phyloP scores from a whole-genome alignment of 2,329 filamentous ascomycete genomes.

The Chaetomiaceae sp. region DNA sequence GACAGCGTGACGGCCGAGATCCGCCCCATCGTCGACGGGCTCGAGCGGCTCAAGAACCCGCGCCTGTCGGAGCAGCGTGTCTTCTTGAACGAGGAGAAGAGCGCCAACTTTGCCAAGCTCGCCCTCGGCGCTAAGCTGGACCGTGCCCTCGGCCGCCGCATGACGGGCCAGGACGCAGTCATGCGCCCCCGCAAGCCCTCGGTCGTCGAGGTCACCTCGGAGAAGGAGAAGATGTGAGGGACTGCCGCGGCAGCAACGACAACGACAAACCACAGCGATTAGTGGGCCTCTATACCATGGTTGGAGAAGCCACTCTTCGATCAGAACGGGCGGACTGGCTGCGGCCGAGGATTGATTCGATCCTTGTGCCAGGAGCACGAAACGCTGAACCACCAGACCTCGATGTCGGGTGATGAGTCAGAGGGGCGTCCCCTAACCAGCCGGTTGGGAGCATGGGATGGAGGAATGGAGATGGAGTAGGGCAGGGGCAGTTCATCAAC shows the following conservation, averaged over 20 bases:
- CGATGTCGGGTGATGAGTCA: no score
- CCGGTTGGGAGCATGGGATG: not conserved
- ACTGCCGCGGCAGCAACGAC: no score
- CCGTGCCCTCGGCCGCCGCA: constrained; percentile 76
- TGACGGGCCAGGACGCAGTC: constrained; percentile 84
- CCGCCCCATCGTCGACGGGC: constrained; percentile 67
- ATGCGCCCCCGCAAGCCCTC: constrained; percentile 49
- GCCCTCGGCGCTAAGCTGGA: constrained; percentile 88
- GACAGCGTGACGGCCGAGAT: constrained; percentile 56
- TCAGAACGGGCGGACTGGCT: no score
- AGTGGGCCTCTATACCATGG: no score
- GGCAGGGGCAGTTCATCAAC: not conserved
- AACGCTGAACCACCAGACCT: no score
- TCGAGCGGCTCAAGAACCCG: constrained; percentile 87
- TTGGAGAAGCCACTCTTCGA: no score
- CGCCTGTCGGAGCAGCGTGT: constrained; percentile 79
- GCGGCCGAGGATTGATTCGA: no score
- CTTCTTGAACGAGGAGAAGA: constrained; percentile 72
- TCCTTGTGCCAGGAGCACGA: no score
- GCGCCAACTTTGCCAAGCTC: constrained; percentile 75
- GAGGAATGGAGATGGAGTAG: not conserved
- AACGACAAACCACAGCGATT: no score
- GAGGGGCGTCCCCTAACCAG: constrained; percentile 15
- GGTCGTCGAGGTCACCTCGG: constrained; percentile 28
- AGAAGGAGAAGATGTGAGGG: constrained; percentile 33